A percentile compares a stretch with the other conserved stretches of the same genome.
Conservation (phyloP, 805 yeast genomes). For the Brettanomyces naardenensis region DNA sequence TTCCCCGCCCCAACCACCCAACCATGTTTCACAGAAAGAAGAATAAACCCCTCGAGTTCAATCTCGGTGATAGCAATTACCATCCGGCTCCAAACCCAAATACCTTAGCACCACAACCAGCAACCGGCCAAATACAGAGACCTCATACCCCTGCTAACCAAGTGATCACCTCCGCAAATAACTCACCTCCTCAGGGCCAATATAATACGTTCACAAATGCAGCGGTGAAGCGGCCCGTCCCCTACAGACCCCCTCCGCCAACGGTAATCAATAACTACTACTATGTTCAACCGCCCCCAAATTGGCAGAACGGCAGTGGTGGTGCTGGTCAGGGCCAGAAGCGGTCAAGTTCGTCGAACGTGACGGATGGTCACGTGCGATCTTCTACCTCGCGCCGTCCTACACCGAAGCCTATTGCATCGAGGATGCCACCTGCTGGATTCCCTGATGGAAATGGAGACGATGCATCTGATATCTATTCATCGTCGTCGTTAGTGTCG, state of each 20-base stretch:
- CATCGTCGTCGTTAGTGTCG: constrained; percentile 12
- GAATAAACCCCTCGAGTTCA: constrained; percentile 11
- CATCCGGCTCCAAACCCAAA: constrained; percentile 18
- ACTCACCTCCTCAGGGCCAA: too few relatives aligned
- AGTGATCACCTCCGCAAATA: too few relatives aligned
- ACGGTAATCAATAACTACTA: constrained; percentile 15
- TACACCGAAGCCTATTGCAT: background rate
- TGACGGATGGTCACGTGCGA: too few relatives aligned
- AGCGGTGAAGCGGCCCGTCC: too few relatives aligned
- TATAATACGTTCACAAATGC: too few relatives aligned
- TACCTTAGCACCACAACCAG: constrained; percentile 16
- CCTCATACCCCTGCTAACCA: background rate
- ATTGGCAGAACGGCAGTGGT: constrained; percentile 1
- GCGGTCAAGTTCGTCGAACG: too few relatives aligned
- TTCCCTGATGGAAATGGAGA: background rate
- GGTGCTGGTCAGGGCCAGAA: too few relatives aligned
- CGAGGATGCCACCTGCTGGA: background rate
- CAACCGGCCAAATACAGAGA: constrained; percentile 15
- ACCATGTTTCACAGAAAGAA: constrained; percentile 12
- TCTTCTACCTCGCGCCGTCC: constrained; percentile 1
- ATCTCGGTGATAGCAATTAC: constrained; percentile 12
- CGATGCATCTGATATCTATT: constrained; percentile 10
- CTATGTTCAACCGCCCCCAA: constrained; percentile 11
- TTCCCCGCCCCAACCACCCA: too few relatives aligned
- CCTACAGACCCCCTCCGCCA: constrained; percentile 7